Evolutionary conservation across 208 protist species (phyloP), one percentile per base, ranked within the genome.

Genomic region (Leptomonas pyrrhocoris): DNA sequence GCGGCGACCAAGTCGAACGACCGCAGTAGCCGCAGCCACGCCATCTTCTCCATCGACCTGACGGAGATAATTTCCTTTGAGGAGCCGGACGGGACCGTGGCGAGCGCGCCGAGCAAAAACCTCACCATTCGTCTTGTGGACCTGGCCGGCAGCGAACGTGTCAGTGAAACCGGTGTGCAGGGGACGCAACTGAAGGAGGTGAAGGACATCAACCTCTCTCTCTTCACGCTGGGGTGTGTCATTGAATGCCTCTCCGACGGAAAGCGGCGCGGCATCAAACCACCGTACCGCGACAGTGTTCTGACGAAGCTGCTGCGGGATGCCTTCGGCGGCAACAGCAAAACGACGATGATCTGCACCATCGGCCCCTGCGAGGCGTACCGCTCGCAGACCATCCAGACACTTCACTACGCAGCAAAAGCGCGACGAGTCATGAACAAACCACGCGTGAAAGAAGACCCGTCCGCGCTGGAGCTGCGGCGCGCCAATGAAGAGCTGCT

Each of bases 321-420:
- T 61, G 83, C 88, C 25, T 94, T 97, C 61, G 93, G 89, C 43
- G 91, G 93, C 51, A 95, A 96, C 77, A 93, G 86, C 77, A 96
- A 96, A 60, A 97, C 90, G 13, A 93, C 90, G 49, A 88, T 97
- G 74, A 72, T 97, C 63, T 92, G 83, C 77, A 95, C 91, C 19
- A 80, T 97, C 40, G 66, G 80, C 21, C 93, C 93, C 7, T 81
- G 78, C 57, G 86, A 88, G 68, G 46, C 55, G 19, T 55, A 86
- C 28, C 85, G 86, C 19, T 1, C 23, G 31, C 83, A 94, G 54
- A 94, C 93, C 4, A 54, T 92, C 6, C 91, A 96, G 69, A 94
- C 91, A 12, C 88, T 97, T 12, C 69, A 88, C 62, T 97, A 94
- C 79, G 90, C 88, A 28, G 82, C 85, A 40, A 91, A 92, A 66